Evolutionary conservation across 345 rosid genomes (phyloP), one percentile per base, ranked within the genome.

Genomic region (Xanthoceras sorbifolium): DNA sequence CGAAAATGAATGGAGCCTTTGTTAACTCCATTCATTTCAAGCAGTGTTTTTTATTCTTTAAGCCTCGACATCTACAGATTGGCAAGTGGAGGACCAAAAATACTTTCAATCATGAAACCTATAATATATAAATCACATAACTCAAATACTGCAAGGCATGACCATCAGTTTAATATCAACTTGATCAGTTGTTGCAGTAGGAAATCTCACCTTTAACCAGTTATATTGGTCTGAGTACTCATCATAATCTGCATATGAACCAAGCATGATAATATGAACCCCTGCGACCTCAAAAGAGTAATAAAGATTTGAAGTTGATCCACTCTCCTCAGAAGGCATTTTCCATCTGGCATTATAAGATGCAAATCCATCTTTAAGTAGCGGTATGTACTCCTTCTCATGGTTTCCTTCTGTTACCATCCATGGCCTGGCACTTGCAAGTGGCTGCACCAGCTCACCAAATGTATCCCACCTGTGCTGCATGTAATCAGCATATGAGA

Each of bases 371-470:
- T 90, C 93, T 50, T 80, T 86, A 7, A 96, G 3, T 25, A 92
- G 54, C 0, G 91, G 97, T 77, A 96, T 90, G 79, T 14, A 78
- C 86, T 96, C 99, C 76, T 77, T 78, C 68, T 96, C 98, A 69
- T 96, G 99, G 88, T 96, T 96, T 66, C 97, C 99, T 82, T 94
- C 78, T 0, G 99, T 96, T 40, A 92, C 99, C 99, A 96, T 96
- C 99, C 99, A 96, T 0, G 99, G 97, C 82, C 90, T 90, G 25
- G 94, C 85, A 77, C 98, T 96, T 20, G 97, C 98, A 64, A 96
- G 90, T 42, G 97, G 98, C 89, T 96, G 86, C 67, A 96, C 97
- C 54, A 94, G 82, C 77, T 91, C 88, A 9, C 98, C 98, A 73
- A 96, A 96, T 10, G 97, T 84, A 75, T 96, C 99, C 99, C 99